Evolutionary conservation across 2,329 filamentous ascomycete species (phyloP), one percentile per base, ranked within the genome.

Genomic region (Aspergillus fischeri): DNA sequence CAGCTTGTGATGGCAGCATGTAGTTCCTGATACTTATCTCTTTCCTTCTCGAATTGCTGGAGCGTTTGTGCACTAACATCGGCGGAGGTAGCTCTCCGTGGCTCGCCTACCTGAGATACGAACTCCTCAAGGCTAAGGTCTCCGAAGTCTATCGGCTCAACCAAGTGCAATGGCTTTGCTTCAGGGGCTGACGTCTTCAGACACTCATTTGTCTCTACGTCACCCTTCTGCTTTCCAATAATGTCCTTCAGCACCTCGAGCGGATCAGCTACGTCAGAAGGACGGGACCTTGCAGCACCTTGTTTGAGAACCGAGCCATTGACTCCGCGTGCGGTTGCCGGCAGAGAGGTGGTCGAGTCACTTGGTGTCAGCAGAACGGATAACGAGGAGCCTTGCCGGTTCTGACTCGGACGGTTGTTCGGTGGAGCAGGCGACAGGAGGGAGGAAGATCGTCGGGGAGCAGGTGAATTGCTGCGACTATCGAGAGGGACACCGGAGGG

Each of bases 1-100:
- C 93, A 99, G 52, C 91, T 90, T 44, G 81, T 68, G 67, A 99
- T 97, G 3, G 92, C 95, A 67, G 84, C 86, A 75, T 97, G 94
- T 45, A 99, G 81, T 56, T 95, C 91, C 73, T 97, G 88, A 66
- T 96, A 96, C 68, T 88, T 92, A 67, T 88, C 81, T 72, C 88
- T 90, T 63, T 96, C 91, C 63, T 83, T 83, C 73, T 94, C 89
- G 72, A 92, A 91, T 76, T 92, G 87, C 77, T 89, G 85, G 58
- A 85, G 76, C 51, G 85, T 86, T 72, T 90, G 87, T 49, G 76
- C 77, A 65, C 75, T 78, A 68, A 77, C 65, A 71, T 77, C 67
- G 50, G 65, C 70, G 48, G 64, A 62, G 9, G 59, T 51, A 9
- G 65, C 61, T 44, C 61, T 64, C 53, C 61, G 70, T 28, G 67